Evolutionary conservation across 805 yeast genomes (phyloP).

Genomic region (Cyberlindnera japonica): DNA sequence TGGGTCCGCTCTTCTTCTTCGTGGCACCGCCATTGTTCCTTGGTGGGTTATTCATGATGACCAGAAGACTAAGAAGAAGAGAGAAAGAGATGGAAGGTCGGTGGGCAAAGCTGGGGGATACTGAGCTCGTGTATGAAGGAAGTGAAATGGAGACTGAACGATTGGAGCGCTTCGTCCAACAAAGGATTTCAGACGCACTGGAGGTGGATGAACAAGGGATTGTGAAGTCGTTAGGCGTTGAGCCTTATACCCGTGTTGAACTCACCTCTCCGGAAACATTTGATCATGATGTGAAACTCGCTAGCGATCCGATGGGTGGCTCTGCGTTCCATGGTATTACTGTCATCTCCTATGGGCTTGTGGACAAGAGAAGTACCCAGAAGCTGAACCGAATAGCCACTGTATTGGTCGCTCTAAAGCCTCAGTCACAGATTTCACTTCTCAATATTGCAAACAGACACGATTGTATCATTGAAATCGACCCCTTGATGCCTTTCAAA

Average conservation of each 20-base stretch:
- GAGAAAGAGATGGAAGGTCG: slow-evolving; percentile 13
- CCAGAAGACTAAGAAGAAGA: slow-evolving; percentile 10
- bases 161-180: slow-evolving; percentile 14
- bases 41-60: slow-evolving; percentile 19
- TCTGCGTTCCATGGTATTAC: slow-evolving; percentile 15
- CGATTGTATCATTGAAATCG: slow-evolving; percentile 14
- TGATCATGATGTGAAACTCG: slow-evolving; percentile 20
- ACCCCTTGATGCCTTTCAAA: slow-evolving; percentile 17
- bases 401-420: slow-evolving; percentile 17
- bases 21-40: slow-evolving; percentile 24
- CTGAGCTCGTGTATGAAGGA: slow-evolving; percentile 19
- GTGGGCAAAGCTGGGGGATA: slow-evolving; percentile 15
- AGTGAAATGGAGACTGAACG: slow-evolving; percentile 14
- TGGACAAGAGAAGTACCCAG: slow-evolving; percentile 11
- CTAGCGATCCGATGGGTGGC: slow-evolving; percentile 10
- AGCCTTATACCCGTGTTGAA: slow-evolving; percentile 7
- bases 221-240: slow-evolving; percentile 7
- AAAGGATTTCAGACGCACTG: slow-evolving; percentile 19
- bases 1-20: slow-evolving; percentile 24
- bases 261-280: slow-evolving; percentile 16
- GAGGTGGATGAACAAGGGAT: slow-evolving; percentile 19
- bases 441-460: slow-evolving; percentile 3
- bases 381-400: slow-evolving; percentile 16
- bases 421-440: slow-evolving; percentile 8
- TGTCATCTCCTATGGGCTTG: slow-evolving; percentile 18